Percentiles rank a stretch among this genome's conserved stretches.
These are phyloP conservation scores for Polyporus arcularius DNA, from an alignment of 768 basidiomycete genomes.

Conservation along the genomic window DNA sequence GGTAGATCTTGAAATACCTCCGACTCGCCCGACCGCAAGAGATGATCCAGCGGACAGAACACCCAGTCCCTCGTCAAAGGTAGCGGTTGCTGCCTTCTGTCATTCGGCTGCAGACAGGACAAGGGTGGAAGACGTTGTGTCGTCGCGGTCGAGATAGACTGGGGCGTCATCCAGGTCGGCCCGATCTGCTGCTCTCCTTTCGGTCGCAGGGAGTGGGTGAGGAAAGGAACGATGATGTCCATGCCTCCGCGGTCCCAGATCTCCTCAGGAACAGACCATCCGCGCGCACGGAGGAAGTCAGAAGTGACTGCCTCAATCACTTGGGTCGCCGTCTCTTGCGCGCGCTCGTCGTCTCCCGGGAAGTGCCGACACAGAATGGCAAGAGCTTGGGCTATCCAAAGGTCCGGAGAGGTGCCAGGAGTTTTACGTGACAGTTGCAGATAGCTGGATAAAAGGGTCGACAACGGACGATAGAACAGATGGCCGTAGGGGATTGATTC, in stretches of 20 bases:
- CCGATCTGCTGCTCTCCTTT: slow-evolving; percentile 44
- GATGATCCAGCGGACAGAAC: slow-evolving; percentile 68
- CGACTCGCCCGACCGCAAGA: slow-evolving; percentile 76
- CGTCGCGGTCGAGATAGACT: slow-evolving; percentile 56
- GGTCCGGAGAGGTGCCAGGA: slow-evolving; percentile 53
- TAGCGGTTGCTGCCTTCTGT: slow-evolving; percentile 33
- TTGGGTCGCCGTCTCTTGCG: slow-evolving; percentile 44
- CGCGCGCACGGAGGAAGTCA: slow-evolving; percentile 42
- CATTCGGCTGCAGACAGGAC: slow-evolving; percentile 4
- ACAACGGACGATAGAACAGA: slow-evolving; percentile 51
- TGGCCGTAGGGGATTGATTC: slow-evolving; percentile 32
- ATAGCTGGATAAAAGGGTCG: slow-evolving; percentile 53
- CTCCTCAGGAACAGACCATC: slow-evolving; percentile 37
- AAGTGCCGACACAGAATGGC: slow-evolving; percentile 54
- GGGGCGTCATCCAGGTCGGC: slow-evolving; percentile 50
- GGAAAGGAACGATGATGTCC: slow-evolving; percentile 59
- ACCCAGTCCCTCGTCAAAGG: slow-evolving; percentile 66
- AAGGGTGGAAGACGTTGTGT: slow-evolving; percentile 49
- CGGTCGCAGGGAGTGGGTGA: slow-evolving; percentile 49
- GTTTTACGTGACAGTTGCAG: slow-evolving; percentile 59
- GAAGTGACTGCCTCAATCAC: slow-evolving; percentile 38
- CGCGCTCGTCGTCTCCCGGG: slow-evolving; percentile 76
- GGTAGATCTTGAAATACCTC: slow-evolving; percentile 72
- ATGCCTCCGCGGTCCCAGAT: slow-evolving; percentile 57
- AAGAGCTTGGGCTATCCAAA: slow-evolving; percentile 71